Percentiles rank a stretch among this genome's conserved stretches.
Evolutionary conservation across 1,284 basidiomycete genomes (phyloP).

Genomic region (Uromyces viciae-fabae): DNA sequence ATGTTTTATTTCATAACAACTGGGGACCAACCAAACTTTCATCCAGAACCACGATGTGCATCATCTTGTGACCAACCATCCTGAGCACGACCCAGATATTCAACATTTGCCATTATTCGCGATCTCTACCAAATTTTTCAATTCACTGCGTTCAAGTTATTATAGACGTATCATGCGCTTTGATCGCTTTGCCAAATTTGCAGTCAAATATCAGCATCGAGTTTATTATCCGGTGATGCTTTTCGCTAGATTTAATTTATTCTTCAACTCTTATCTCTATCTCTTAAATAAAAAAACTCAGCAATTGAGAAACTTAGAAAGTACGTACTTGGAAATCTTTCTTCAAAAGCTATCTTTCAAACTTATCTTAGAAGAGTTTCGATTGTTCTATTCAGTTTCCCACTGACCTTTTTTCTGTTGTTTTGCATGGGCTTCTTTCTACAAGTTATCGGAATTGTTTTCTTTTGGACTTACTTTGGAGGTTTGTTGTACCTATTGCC

Average conservation of each 20-base stretch:
- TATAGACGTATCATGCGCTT: slow-evolving; percentile 83
- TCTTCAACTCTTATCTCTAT: slow-evolving; percentile 77
- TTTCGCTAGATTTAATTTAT: slow-evolving; percentile 93
- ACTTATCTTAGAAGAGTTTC: no score
- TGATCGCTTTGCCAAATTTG: slow-evolving; percentile 61
- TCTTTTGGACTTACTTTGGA: slow-evolving; percentile 79
- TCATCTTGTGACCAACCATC: slow-evolving; percentile 94
- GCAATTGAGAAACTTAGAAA: slow-evolving; percentile 47
- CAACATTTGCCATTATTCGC: slow-evolving; percentile 96
- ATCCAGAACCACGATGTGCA: slow-evolving; percentile 90
- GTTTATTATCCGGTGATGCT: slow-evolving; percentile 89
- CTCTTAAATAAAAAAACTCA: slow-evolving; percentile 62
- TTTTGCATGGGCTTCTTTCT: slow-evolving; percentile 54
- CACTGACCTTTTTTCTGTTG: neutral
- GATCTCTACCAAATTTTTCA: slow-evolving; percentile 80
- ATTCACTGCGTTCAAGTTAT: slow-evolving; percentile 84
- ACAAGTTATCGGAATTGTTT: slow-evolving; percentile 64
- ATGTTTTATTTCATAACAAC: slow-evolving; percentile 44
- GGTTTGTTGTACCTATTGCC: slow-evolving; percentile 65
- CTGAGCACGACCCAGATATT: slow-evolving; percentile 85
- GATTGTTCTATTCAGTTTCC: neutral
- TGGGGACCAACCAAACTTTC: neutral
- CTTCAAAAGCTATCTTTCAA: neutral
- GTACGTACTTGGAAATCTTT: neutral
- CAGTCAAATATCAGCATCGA: slow-evolving; percentile 61